Evolutionary conservation across 139 green algal species (phyloP).

Genomic region (Asterochloris erici): DNA sequence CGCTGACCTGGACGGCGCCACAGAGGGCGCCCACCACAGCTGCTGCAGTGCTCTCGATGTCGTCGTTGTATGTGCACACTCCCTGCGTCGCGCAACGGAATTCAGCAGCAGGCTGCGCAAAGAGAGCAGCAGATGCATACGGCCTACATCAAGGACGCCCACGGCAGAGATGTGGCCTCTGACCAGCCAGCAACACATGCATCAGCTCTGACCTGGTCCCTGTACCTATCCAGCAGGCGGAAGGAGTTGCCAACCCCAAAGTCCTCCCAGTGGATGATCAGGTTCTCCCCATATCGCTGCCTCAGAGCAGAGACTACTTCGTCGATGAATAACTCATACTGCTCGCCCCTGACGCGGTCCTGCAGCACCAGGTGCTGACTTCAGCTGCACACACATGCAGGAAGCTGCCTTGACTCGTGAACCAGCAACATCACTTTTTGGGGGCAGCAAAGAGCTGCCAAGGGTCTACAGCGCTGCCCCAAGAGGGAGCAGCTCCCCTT

Average conservation of each 20-base stretch:
- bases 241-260: conserved; percentile 30
- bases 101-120: background rate
- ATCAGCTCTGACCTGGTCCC: background rate
- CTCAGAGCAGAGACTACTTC: conserved; percentile 33
- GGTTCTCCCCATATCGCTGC: conserved; percentile 19
- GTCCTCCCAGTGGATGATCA: conserved; percentile 58
- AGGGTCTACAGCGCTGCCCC: no score
- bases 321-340: conserved; percentile 43
- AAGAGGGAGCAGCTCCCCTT: no score
- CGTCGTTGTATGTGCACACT: conserved; percentile 41
- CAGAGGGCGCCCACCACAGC: conserved; percentile 33
- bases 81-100: conserved; percentile 13
- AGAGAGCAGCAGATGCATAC: background rate
- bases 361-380: background rate
- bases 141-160: background rate
- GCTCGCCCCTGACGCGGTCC: conserved; percentile 28
- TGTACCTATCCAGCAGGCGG: conserved; percentile 17
- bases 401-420: no score
- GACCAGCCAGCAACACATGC: background rate
- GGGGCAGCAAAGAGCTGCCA: no score
- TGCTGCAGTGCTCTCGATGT: conserved; percentile 56
- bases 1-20: conserved; percentile 24
- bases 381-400: no score
- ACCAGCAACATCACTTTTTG: no score
- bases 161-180: background rate